These are phyloP conservation scores for Phellopilus nigrolimitatus DNA, from an alignment of 1,284 basidiomycete species.

Conservation along the genomic window DNA sequence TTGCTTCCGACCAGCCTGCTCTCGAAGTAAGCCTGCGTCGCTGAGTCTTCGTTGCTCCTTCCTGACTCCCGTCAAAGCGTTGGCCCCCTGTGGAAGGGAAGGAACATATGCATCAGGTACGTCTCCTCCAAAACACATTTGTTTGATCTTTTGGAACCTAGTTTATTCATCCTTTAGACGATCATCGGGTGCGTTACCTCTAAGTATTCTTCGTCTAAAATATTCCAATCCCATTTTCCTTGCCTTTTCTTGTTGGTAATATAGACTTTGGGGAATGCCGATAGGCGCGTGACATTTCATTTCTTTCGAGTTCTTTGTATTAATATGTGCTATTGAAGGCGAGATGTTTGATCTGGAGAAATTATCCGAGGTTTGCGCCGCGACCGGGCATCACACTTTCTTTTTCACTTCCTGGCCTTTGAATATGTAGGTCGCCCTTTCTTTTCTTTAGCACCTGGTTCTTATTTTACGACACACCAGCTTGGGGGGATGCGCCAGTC, in stretches of 20 bases:
- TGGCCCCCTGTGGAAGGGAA: slow-evolving; percentile 49
- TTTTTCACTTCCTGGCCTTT: slow-evolving; percentile 73
- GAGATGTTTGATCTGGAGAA: slow-evolving; percentile 69
- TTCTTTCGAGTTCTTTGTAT: slow-evolving; percentile 2
- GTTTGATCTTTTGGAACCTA: background rate
- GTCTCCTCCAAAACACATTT: slow-evolving; percentile 17
- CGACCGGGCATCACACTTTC: slow-evolving; percentile 59
- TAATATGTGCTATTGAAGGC: slow-evolving; percentile 35
- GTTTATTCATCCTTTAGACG: slow-evolving; percentile 38
- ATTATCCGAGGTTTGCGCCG: slow-evolving; percentile 50
- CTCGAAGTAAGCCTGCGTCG: slow-evolving; percentile 49
- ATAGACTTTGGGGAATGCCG: slow-evolving; percentile 67
- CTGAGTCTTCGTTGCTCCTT: slow-evolving; percentile 1
- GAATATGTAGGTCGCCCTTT: slow-evolving; percentile 47
- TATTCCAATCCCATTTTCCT: background rate
- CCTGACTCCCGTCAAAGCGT: slow-evolving; percentile 32
- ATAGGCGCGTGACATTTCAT: slow-evolving; percentile 40
- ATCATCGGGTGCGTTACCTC: slow-evolving; percentile 46
- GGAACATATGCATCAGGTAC: slow-evolving; percentile 53
- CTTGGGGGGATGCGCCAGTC: slow-evolving; percentile 61
- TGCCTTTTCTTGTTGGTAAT: too few species aligned
- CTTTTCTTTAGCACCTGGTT: background rate
- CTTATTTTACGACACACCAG: slow-evolving; percentile 28
- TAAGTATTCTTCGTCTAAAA: background rate
- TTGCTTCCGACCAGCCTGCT: slow-evolving; percentile 70